Evolutionary conservation across 108 stramenopile genomes (phyloP).

Genomic region (Schizochytrium sp.): DNA sequence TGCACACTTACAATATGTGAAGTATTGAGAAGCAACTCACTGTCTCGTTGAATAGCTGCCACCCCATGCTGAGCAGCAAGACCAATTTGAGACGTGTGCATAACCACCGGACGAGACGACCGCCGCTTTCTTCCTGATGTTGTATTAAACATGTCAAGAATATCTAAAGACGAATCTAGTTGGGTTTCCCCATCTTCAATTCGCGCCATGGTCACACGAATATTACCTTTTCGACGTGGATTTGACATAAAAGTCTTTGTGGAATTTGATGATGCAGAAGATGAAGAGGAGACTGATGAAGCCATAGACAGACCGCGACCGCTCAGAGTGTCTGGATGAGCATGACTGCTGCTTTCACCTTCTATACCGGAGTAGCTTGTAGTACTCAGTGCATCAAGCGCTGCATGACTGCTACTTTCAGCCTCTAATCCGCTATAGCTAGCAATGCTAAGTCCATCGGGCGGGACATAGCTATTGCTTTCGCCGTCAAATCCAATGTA

Average conservation of each 20-base stretch:
- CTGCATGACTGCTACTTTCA: no score
- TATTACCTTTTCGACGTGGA: neutral
- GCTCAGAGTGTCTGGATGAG: no score
- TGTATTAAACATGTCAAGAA: neutral
- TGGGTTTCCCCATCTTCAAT: neutral
- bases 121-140: neutral
- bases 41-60: neutral
- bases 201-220: neutral
- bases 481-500: no score
- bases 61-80: neutral
- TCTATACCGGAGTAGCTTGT: no score
- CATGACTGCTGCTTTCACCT: no score
- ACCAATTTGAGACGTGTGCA: constrained; percentile 14
- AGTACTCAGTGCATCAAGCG: no score
- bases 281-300: neutral
- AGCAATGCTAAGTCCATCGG: no score
- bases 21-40: neutral
- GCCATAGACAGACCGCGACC: no score
- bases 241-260: neutral
- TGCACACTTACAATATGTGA: neutral
- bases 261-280: neutral
- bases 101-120: neutral
- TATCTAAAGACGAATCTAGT: neutral
- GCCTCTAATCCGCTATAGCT: no score
- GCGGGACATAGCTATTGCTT: no score